phyloP scores from a whole-genome alignment of 1,139 yeast species.

The Nadsonia starkeyi-henricii region DNA sequence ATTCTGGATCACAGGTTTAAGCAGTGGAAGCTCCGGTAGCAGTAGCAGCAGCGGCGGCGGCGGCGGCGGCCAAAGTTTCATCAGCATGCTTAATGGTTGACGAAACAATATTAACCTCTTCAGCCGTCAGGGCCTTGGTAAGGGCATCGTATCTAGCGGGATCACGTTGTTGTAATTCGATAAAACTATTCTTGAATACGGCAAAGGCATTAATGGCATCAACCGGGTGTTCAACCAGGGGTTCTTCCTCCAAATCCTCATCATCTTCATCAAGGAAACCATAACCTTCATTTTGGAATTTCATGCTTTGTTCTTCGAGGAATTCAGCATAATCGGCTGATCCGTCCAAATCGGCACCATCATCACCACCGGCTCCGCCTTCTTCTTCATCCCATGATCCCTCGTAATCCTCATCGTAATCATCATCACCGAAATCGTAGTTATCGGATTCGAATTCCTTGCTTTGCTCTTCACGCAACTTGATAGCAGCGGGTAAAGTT shows the following conservation, averaged over 20 bases:
- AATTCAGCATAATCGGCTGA: constrained; percentile 8
- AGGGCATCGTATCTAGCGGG: constrained; percentile 20
- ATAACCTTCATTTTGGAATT: constrained; percentile 11
- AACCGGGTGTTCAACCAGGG: constrained; percentile 62
- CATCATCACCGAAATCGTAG: constrained; percentile 28
- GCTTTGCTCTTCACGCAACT: constrained; percentile 47
- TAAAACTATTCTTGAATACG: constrained; percentile 33
- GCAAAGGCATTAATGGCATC: constrained; percentile 57
- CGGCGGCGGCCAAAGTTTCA: background rate
- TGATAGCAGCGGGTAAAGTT: constrained; percentile 58
- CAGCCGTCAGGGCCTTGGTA: constrained; percentile 18
- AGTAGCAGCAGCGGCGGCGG: background rate
- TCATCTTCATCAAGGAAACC: constrained; percentile 30
- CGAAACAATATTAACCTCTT: constrained; percentile 22
- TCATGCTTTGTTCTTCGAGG: constrained; percentile 4
- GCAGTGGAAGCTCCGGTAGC: too few species aligned
- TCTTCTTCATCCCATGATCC: constrained; percentile 31
- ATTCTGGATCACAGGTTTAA: too few species aligned
- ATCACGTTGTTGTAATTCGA: constrained; percentile 21
- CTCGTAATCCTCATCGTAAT: constrained; percentile 33
- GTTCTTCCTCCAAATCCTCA: constrained; percentile 63
- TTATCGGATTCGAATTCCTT: constrained; percentile 34
- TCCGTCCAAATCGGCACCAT: constrained; percentile 17
- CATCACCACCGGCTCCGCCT: constrained; percentile 26
- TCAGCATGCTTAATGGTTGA: constrained; percentile 13